Evolutionary conservation across 2,329 filamentous ascomycete genomes (phyloP), one percentile per base, ranked within the genome.

Genomic region (Paecilomyces sp.): DNA sequence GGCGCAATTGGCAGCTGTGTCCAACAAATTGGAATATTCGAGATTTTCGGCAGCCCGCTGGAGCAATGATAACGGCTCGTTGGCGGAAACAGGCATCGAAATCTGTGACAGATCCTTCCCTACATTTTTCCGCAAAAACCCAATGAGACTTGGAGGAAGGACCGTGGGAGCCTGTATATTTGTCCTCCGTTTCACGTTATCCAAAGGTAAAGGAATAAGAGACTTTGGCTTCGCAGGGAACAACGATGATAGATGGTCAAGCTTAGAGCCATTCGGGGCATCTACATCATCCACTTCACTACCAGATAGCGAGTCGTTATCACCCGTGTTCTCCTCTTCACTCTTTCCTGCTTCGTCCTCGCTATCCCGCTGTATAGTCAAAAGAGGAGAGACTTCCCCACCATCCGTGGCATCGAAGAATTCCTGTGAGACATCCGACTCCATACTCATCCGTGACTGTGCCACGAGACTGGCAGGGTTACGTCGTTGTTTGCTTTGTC

Each of bases 91-190:
- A 0, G 94, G 94, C 93, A 97, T 97, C 55, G 91, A 92, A 65
- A 99, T 96, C 2, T 92, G 95, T 61, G 91, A 96, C 55, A 99
- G 80, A 74, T 99, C 94, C 75, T 99, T 99, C 70, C 94, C 94
- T 9, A 97, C 94, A 67, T 99, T 99, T 75, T 97, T 99, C 66
- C 94, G 87, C 33, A 97, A 82, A 73, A 97, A 96, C 0, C 91
- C 90, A 65, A 99, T 96, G 57, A 99, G 80, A 72, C 91, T 96
- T 0, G 94, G 94, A 0, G 94, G 94, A 60, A 87, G 80, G 13
- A 92, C 86, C 30, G 88, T 91, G 6, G 92, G 86, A 1, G 89
- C 81, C 2, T 87, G 83, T 15, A 99, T 85, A 0, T 85, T 88
- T 6, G 78, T 81, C 60, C 94, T 85, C 34, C 94, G 86, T 47